Conservation (phyloP, 108 stramenopile genomes). For the Cyclostephanos invisitatus region DNA sequence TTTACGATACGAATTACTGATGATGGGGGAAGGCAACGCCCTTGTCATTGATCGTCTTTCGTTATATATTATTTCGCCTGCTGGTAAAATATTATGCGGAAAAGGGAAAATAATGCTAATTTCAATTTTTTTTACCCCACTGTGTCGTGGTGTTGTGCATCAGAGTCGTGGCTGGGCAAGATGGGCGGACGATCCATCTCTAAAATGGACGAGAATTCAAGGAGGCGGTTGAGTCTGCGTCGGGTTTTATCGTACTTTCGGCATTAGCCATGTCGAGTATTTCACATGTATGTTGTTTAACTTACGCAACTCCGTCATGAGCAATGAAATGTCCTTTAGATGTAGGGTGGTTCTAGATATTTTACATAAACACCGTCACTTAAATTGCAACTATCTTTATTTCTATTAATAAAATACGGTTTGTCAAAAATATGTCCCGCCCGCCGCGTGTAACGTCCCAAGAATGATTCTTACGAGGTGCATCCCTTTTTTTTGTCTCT, state of each 20-base stretch:
- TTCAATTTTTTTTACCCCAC: not conserved
- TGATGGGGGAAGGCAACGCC: not conserved
- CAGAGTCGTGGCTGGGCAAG: constrained; percentile 5
- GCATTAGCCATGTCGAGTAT: not conserved
- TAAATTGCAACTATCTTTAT: too few relatives aligned
- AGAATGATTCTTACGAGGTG: not conserved
- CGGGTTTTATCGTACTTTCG: not conserved
- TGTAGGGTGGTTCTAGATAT: too few relatives aligned
- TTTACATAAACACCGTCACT: too few relatives aligned
- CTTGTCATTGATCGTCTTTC: not conserved
- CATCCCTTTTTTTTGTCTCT: not conserved
- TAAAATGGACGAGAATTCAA: constrained; percentile 1
- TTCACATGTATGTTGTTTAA: not conserved
- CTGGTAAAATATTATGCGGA: not conserved
- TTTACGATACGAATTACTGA: constrained; percentile 28
- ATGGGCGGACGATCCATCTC: constrained; percentile 8
- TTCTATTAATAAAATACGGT: too few relatives aligned
- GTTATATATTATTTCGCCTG: not conserved
- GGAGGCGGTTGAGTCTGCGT: not conserved
- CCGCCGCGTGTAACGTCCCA: too few relatives aligned
- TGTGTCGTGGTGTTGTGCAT: not conserved
- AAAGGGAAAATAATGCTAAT: not conserved
- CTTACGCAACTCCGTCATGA: not conserved
- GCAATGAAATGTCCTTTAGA: too few relatives aligned
- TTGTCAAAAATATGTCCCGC: too few relatives aligned